phyloP scores from a whole-genome alignment of 495 filamentous ascomycete genomes.

The Friedmanniomyces simplex region DNA sequence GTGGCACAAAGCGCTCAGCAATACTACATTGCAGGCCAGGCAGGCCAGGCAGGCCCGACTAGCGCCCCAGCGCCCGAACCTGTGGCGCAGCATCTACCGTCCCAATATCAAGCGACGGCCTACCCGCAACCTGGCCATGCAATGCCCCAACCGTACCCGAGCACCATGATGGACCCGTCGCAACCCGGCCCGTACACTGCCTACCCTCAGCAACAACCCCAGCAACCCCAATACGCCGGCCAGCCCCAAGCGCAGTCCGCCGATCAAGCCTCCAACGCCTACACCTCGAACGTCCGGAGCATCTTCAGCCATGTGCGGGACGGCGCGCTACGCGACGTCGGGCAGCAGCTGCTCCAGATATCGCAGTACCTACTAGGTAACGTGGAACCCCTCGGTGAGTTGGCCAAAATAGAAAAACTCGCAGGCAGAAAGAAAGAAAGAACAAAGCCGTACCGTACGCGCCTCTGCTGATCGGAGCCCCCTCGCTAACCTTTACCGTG shows the following conservation, averaged over 20 bases:
- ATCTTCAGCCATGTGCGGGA: slow-evolving; percentile 67
- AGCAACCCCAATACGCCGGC: slow-evolving; percentile 25
- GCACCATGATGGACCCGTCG: slow-evolving; percentile 42
- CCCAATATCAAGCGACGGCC: slow-evolving; percentile 44
- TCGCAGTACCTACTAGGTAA: slow-evolving; percentile 79
- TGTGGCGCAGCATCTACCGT: slow-evolving; percentile 37
- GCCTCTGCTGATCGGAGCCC: neutral
- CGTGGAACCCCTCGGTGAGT: slow-evolving; percentile 74
- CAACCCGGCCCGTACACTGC: slow-evolving; percentile 25
- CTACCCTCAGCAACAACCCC: slow-evolving; percentile 27
- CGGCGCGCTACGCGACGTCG: slow-evolving; percentile 63
- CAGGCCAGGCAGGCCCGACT: slow-evolving; percentile 40
- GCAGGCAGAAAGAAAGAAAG: too few relatives aligned
- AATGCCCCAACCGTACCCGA: slow-evolving; percentile 28
- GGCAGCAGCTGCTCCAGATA: slow-evolving; percentile 60
- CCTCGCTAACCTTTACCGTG: neutral
- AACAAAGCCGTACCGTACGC: too few relatives aligned
- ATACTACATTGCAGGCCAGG: slow-evolving; percentile 68
- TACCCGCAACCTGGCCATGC: slow-evolving; percentile 46
- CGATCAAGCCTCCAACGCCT: slow-evolving; percentile 62
- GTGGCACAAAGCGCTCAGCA: slow-evolving; percentile 48
- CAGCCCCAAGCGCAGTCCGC: slow-evolving; percentile 26
- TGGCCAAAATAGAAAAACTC: slow-evolving; percentile 32
- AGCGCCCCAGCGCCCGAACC: slow-evolving; percentile 48
- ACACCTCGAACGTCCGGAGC: slow-evolving; percentile 59